Base-by-base conservation (phyloP, 192 early-diverging fungal genomes). In the Kickxella alabastrina region DNA sequence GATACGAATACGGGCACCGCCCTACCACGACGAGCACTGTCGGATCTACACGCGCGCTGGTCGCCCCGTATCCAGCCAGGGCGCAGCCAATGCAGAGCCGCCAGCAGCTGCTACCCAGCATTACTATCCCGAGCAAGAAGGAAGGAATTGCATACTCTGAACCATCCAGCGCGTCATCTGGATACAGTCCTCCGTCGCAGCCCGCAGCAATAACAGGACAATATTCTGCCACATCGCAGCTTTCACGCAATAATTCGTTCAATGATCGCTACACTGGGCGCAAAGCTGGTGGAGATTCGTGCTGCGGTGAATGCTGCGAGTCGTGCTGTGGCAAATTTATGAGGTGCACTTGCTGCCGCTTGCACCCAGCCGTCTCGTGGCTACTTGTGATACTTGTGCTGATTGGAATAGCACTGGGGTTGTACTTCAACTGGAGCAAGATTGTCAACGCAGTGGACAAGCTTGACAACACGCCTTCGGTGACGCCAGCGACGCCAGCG, bases 381-480 rank as follows among this genome's bases (percentile, higher is more conserved):
- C 45, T 57, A 14, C 42, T 77, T 19, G 29, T 57, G 3, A 10
- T 70, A 17, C 32, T 62, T 13, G 63, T 62, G 10, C 51, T 65
- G 4, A 62, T 68, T 18, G 74, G 74, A 2, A 57, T 58, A 26
- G 74, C 67, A 1, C 50, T 77, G 37, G 74, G 58, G 6, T 57
- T 77, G n/a, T 77, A 77, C 49, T 77, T 77, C 26, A 77, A 77
- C 62, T 70, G 74, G 66, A 43, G 45, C 51, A 65, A 57, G 12
- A 77, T 77, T 38, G 50, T 44, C 6, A 43, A 60, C 19, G 53
- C 61, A 4, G 22, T 64, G 28, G 39, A 55, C 17, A 55, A 55
- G 17, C 38, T 28, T 6, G 32, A 40, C 18, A 40, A 50, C 13
- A 38, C 17, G 9, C 31, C 49, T 27, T 14, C 38, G 5, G 6